Base-by-base conservation (phyloP, 345 rosid species). In the Cochlearia excelsa region DNA sequence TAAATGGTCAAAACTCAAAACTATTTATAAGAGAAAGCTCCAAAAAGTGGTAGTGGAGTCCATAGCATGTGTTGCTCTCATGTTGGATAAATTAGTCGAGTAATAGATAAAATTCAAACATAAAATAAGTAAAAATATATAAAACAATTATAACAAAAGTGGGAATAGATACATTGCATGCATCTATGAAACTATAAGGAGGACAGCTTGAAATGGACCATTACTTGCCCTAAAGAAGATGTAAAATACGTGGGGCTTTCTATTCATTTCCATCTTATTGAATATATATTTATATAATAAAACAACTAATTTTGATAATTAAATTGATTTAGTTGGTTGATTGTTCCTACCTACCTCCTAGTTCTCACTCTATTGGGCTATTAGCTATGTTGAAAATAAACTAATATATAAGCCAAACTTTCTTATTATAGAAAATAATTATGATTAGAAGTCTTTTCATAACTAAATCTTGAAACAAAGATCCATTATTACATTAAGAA, bases 181-280 rank as follows among this genome's bases (percentile, higher is more conserved):
- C 52, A 57, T 57, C 74, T 77, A 66, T 38, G 69, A 75, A 80
- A 60, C 48, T 59, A 6, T 46, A 45, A 56, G 61, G 74, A 73
- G 65, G 73, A 81, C 87, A 84, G 89, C 82, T 77, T 73, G 68
- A 77, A 75, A 75, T 74, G 88, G 93, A 72, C 73, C 85, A 82
- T n/a, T 55, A 64, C 47, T 61, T 75, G 84, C 79, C 63, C 73
- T 52, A 54, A 78, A 67, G 79, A 74, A 38, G 59, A 79, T 75
- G 73, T 71, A 76, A 75, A 67, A 61, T 54, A 52, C 66, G 88
- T 74, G 84, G 85, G 86, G 66, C 76, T 77, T 70, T 54, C 76
- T 54, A 77, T 58, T 57, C 69, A 53, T 60, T 44, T 35, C 29
- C 43, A 33, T 54, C 70, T 65, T 67, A 63, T 56, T 69, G 57